Evolutionary conservation across 2,329 filamentous ascomycete genomes (phyloP).

Genomic region (Macrophomina pseudophaseolina): DNA sequence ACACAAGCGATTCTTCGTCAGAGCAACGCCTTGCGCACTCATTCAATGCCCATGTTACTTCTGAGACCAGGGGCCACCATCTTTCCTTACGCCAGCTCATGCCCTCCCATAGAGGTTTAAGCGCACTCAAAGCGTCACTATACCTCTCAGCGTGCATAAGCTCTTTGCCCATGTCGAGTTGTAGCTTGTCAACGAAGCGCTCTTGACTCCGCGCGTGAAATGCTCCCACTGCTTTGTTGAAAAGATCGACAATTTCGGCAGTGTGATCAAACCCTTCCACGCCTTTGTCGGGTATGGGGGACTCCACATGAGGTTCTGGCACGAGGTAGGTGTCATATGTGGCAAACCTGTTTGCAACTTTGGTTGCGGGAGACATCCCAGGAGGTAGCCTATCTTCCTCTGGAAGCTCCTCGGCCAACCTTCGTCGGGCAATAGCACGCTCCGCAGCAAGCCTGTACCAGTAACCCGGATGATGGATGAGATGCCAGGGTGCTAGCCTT

Average conservation of each 20-base stretch:
- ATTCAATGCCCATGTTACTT: conserved; percentile 59
- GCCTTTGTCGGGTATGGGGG: conserved; percentile 48
- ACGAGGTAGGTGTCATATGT: conserved; percentile 66
- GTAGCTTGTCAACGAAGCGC: conserved; percentile 60
- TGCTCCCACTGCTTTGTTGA: conserved; percentile 55
- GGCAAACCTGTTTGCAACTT: conserved; percentile 58
- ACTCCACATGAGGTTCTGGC: conserved; percentile 63
- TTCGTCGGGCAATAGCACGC: conserved; percentile 56
- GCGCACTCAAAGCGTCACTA: conserved; percentile 55
- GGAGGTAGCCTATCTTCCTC: conserved; percentile 63
- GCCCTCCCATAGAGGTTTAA: conserved; percentile 60
- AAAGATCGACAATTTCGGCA: conserved; percentile 53
- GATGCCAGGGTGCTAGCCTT: conserved; percentile 61
- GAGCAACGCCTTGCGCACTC: conserved; percentile 56
- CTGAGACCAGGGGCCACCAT: conserved; percentile 64
- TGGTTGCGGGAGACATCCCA: conserved; percentile 60
- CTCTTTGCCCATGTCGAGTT: conserved; percentile 61
- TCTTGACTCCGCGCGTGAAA: conserved; percentile 59
- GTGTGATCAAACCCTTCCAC: conserved; percentile 57
- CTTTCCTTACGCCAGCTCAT: conserved; percentile 64
- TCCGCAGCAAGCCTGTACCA: conserved; percentile 62
- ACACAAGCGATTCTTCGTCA: conserved; percentile 55
- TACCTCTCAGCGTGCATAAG: conserved; percentile 57
- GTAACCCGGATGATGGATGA: conserved; percentile 67
- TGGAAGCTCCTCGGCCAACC: conserved; percentile 60